Evolutionary conservation across 441 rosid genomes (phyloP).

Genomic region (Pelargonium fulgidum): DNA sequence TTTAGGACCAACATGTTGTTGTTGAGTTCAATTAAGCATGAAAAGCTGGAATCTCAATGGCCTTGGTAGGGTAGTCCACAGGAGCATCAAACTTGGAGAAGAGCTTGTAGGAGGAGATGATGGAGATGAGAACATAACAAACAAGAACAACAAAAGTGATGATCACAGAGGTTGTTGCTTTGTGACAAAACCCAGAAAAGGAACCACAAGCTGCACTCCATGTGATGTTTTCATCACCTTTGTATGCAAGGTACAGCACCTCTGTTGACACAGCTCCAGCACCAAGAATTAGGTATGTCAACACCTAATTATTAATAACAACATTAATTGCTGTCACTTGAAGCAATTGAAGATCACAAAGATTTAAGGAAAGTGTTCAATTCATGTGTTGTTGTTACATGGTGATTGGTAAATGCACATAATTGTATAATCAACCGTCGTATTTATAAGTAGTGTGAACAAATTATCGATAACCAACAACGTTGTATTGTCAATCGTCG

Average conservation of each 20-base stretch:
- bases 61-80: slow-evolving; percentile 28
- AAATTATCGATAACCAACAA: too few relatives aligned
- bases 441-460: too few relatives aligned
- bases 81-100: slow-evolving; percentile 71
- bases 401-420: too few relatives aligned
- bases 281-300: slow-evolving; percentile 58
- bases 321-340: too few relatives aligned
- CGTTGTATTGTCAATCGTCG: not conserved
- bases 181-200: slow-evolving; percentile 57
- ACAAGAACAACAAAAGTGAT: slow-evolving; percentile 48
- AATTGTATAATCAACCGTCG: too few relatives aligned
- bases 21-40: slow-evolving; percentile 20
- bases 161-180: slow-evolving; percentile 50
- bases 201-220: slow-evolving; percentile 79
- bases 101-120: slow-evolving; percentile 72
- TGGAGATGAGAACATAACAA: slow-evolving; percentile 47
- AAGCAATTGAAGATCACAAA: too few relatives aligned
- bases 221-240: slow-evolving; percentile 58
- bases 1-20: not conserved
- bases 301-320: slow-evolving; percentile 23
- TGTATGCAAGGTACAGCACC: slow-evolving; percentile 61
- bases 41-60: slow-evolving; percentile 33
- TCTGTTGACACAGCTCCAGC: slow-evolving; percentile 67
- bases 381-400: too few relatives aligned
- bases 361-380: too few relatives aligned